Evolutionary conservation across 306 rosid genomes (phyloP).

Genomic region (Cucurbita pepo): DNA sequence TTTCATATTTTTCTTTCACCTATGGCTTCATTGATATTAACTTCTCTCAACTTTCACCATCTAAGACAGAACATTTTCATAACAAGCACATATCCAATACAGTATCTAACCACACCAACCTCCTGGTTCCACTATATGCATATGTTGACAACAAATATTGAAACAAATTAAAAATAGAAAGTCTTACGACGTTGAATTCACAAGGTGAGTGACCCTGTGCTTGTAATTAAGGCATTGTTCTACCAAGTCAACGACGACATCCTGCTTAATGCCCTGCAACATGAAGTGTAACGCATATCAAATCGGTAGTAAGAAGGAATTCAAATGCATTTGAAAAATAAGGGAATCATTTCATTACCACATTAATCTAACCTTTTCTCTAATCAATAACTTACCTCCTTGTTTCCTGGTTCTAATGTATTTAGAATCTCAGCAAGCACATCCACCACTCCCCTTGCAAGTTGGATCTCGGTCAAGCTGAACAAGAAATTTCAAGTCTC

Average conservation of each 20-base stretch:
- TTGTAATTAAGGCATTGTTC: slow-evolving; percentile 72
- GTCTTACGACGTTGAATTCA: slow-evolving; percentile 84
- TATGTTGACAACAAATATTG: neutral
- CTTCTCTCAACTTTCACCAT: neutral
- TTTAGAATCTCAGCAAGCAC: neutral
- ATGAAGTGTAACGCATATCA: neutral
- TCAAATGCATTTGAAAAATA: neutral
- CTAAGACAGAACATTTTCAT: neutral
- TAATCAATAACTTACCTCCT: neutral
- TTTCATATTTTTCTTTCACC: neutral
- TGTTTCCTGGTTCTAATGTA: neutral
- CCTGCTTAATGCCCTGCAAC: slow-evolving; percentile 71
- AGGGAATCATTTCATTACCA: neutral
- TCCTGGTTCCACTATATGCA: neutral
- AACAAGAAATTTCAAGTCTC: neutral
- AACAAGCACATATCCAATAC: neutral
- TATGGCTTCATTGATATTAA: neutral
- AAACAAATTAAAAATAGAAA: neutral
- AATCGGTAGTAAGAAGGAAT: neutral
- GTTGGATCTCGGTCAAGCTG: neutral
- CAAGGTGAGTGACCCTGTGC: slow-evolving; percentile 90
- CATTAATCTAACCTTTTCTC: neutral
- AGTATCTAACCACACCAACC: neutral
- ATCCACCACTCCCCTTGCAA: neutral
- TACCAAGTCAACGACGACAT: slow-evolving; percentile 84